Evolutionary conservation across 305 asterid species (phyloP).

Genomic region (Striga hermonthica): DNA sequence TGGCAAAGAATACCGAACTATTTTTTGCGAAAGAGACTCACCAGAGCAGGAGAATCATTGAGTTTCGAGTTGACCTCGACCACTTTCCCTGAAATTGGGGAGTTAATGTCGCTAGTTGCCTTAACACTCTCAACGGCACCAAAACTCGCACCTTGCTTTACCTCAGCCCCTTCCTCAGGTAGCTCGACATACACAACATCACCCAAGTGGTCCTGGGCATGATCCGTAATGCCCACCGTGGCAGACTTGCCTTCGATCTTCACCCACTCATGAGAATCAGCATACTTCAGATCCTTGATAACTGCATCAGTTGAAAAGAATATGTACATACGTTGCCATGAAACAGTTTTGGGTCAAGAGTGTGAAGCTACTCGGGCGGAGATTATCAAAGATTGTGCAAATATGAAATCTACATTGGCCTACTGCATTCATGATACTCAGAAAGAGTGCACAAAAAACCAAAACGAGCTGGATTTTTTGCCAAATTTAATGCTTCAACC

Average conservation of each 20-base stretch:
- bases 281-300: constrained; percentile 76
- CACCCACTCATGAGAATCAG: constrained; percentile 92
- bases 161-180: constrained; percentile 71
- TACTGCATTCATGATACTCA: not conserved
- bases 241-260: constrained; percentile 78
- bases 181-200: constrained; percentile 86
- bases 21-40: constrained; percentile 36
- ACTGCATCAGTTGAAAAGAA: constrained; percentile 45
- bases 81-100: constrained; percentile 93
- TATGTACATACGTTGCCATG: not conserved
- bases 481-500: not conserved
- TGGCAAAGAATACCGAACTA: too few species aligned
- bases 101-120: constrained; percentile 87
- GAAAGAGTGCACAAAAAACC: not conserved
- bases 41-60: constrained; percentile 70
- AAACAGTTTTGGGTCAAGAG: too few species aligned
- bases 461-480: too few species aligned
- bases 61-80: constrained; percentile 69
- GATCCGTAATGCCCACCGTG: constrained; percentile 84
- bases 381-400: too few species aligned
- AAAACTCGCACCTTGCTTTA: constrained; percentile 64
- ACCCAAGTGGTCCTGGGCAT: constrained; percentile 93
- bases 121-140: constrained; percentile 98
- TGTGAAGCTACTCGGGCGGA: too few species aligned
- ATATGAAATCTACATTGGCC: not conserved